Evolutionary conservation across 805 yeast genomes (phyloP), one percentile per base, ranked within the genome.

Genomic region (Candida rishiriensis): DNA sequence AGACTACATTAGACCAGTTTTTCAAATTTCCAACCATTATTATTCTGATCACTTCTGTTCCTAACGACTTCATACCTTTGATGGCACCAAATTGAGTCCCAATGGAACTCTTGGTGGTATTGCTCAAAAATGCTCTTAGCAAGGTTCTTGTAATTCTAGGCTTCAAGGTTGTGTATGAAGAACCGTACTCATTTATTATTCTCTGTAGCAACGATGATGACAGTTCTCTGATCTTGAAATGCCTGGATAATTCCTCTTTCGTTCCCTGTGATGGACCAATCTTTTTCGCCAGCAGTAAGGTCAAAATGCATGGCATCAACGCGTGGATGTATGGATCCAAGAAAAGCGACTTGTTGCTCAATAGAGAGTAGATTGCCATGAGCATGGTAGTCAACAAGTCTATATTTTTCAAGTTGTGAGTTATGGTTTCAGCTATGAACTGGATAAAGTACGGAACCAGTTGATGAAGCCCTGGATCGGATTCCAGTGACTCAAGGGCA

Each of bases 391-490:
- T 75, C 42, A 93, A 68, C 15, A 87, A 64, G 3, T 76, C 77
- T 37, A 86, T 70, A 57, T 85, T 83, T 54, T 85, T 79, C 54
- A 91, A 72, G 57, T 88, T 91, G 59, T 88, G 84, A 0, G 98
- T 88, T 44, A 93, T 81, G 54, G 95, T 96, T 60, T 93, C 99
- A 7, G 97, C 95, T 31, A 89, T 88, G 59, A 93, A 90, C 60
- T 93, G 98, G 40, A 93, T 90, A 56, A 93, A 87, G 62, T 93
- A 93, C 2, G 99, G 99, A 5, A 95, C 93, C 40, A 93, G 68
- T 65, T 93, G 99, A 69, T 93, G 99, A 45, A 93, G 69, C 30
- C 99, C 99, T 2, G 97, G 96, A 61, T 93, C 99, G 29, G 86
- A 82, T 47, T 86, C 79, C 47, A 93, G 70, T 9, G 96, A 86